A percentile compares a stretch with the other conserved stretches of the same genome.
Evolutionary conservation across 169 alveolate genomes (phyloP).

Genomic region (Neospora caninum): DNA sequence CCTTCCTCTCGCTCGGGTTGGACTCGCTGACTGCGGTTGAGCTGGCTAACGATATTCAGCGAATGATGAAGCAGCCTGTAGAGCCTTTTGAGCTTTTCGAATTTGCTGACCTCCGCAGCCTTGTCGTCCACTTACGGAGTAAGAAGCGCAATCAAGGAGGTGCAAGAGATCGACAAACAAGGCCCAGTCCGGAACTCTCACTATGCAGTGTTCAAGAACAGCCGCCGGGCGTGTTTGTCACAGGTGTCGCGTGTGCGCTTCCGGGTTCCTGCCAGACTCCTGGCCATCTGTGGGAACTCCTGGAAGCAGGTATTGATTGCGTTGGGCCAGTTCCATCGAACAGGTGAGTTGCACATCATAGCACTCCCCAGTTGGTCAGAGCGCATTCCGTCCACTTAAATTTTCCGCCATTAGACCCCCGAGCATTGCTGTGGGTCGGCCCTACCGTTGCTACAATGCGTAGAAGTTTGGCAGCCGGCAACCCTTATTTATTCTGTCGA

Average conservation of each 20-base stretch:
- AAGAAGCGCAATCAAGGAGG: background rate
- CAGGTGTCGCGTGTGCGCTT: constrained; percentile 67
- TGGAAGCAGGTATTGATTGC: constrained; percentile 51
- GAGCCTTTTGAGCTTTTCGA: constrained; percentile 75
- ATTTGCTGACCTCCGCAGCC: constrained; percentile 75
- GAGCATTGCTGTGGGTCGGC: too few relatives aligned
- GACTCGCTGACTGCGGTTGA: constrained; percentile 76
- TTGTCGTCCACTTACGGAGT: constrained; percentile 36
- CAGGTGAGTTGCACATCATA: background rate
- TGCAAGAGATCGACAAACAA: background rate
- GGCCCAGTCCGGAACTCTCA: background rate
- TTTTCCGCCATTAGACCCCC: background rate
- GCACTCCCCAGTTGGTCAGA: background rate
- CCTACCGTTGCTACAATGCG: too few relatives aligned
- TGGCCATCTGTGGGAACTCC: constrained; percentile 63
- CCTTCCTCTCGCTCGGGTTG: constrained; percentile 20
- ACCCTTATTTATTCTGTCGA: too few relatives aligned
- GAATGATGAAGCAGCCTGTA: constrained; percentile 55
- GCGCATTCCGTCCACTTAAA: background rate
- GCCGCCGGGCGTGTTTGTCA: constrained; percentile 70
- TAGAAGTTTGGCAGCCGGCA: too few relatives aligned
- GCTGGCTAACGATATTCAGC: constrained; percentile 69
- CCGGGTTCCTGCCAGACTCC: constrained; percentile 70
- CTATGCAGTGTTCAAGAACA: constrained; percentile 27
- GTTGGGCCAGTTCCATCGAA: background rate